Conservation (phyloP, 2,329 filamentous ascomycete species). For the Paecilomyces dactylethromorphus region DNA sequence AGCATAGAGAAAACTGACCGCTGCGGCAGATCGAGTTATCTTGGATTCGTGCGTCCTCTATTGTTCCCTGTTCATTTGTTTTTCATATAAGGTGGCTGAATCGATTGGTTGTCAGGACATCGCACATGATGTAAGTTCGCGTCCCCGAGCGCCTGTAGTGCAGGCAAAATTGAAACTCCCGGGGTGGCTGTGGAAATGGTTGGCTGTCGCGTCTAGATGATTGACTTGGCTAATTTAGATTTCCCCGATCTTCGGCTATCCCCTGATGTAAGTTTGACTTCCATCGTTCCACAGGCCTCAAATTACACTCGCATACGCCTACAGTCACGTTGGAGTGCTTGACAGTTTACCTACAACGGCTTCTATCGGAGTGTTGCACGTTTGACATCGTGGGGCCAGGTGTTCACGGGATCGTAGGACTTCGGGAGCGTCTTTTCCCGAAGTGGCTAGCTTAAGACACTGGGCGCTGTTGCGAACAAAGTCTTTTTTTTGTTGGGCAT, state of each 20-base stretch:
- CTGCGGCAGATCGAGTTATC: constrained; percentile 43
- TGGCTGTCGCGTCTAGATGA: constrained; percentile 32
- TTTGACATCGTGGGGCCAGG: not conserved
- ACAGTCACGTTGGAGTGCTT: constrained; percentile 27
- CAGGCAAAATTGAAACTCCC: constrained; percentile 19
- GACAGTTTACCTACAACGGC: constrained; percentile 4
- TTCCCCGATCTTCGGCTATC: constrained; percentile 33
- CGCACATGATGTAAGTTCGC: constrained; percentile 29
- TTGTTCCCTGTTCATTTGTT: constrained; percentile 4
- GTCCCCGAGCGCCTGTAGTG: constrained; percentile 23
- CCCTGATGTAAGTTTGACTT: constrained; percentile 27
- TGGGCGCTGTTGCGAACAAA: not conserved
- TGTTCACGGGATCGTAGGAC: not conserved
- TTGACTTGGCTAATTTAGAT: constrained; percentile 33
- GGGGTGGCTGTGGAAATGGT: constrained; percentile 25
- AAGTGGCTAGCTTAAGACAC: not conserved
- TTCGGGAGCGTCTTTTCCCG: not conserved
- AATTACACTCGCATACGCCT: constrained; percentile 20
- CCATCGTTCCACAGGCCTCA: constrained; percentile 17
- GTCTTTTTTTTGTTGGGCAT: not conserved
- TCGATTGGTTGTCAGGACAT: constrained; percentile 34
- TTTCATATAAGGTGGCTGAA: constrained; percentile 31
- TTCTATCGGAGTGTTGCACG: not conserved
- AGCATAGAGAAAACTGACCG: constrained; percentile 13
- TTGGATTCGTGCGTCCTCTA: constrained; percentile 50